A percentile compares a stretch with the other conserved stretches of the same genome.
phyloP scores from a whole-genome alignment of 179 eudicot genomes.

The Beta lomatogona region DNA sequence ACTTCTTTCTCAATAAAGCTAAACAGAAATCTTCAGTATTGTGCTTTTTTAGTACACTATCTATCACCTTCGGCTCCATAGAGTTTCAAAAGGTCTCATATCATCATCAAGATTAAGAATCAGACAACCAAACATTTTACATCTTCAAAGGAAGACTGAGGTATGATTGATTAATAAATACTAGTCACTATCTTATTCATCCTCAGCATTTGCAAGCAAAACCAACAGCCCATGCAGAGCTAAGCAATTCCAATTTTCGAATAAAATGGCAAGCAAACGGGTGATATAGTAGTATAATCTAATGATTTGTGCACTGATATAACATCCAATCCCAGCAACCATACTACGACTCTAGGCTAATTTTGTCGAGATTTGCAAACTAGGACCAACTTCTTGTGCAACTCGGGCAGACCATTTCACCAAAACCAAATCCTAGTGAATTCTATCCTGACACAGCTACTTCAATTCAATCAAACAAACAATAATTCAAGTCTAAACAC shows the following conservation, averaged over 20 bases:
- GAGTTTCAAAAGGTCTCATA: too few relatives aligned
- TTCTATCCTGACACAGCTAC: too few relatives aligned
- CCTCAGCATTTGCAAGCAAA: neutral
- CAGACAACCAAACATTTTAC: too few relatives aligned
- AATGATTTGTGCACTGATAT: neutral
- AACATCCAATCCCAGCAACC: neutral
- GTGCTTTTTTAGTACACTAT: too few relatives aligned
- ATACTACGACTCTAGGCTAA: neutral
- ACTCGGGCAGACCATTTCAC: neutral
- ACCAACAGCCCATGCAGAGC: neutral
- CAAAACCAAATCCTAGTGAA: neutral
- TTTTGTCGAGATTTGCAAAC: neutral
- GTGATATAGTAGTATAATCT: neutral
- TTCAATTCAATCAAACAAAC: too few relatives aligned
- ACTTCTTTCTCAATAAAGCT: neutral
- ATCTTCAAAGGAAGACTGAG: too few relatives aligned
- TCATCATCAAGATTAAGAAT: too few relatives aligned
- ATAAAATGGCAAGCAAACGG: too few relatives aligned
- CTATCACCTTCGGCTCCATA: too few relatives aligned
- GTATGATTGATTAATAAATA: too few relatives aligned
- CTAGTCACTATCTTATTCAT: neutral
- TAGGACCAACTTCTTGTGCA: neutral
- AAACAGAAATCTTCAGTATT: neutral
- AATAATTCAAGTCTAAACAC: too few relatives aligned
- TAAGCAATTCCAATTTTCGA: neutral